Evolutionary conservation across 2,329 filamentous ascomycete species (phyloP), one percentile per base, ranked within the genome.

Genomic region (Aspergillus sp.): DNA sequence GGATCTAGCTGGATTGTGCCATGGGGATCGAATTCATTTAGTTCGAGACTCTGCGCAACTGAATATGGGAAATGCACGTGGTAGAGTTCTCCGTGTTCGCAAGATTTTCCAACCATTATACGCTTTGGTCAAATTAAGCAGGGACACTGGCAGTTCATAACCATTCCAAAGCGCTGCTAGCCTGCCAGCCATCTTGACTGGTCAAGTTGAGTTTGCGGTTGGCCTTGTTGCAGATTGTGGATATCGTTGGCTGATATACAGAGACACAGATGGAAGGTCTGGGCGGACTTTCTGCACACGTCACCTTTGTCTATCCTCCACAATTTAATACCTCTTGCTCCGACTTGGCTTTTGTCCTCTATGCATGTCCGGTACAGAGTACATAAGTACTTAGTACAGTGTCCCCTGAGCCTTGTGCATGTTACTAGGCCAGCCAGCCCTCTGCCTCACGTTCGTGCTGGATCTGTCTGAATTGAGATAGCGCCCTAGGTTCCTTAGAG

Each of bases 331-430:
- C 43, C 22, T 41, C 22, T n/a, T 24, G 18, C 38, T 36, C 26
- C 41, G 18, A 42, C 8, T 4, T 30, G 26, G 26, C 53, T 44
- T 52, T 54, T 51, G 51, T 60, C 45, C 42, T 20, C 26, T n/a
- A 8, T 53, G 42, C 54, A 39, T 18, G n/a, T 17, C 52, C 34
- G 13, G 38, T 36, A 44, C 45, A 57, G 39, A 45, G 54, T 53
- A 60, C 58, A 30, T 30, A 30, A 9, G 26, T 30, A 30, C 26
- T 30, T 30, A 9, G 26, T 11, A 9, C 26, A 30, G 26, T 9
- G 26, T 1, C 26, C 64, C 64, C 58, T 66, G 63, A 59, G 38
- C 63, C 51, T 58, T 55, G 45, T 67, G 62, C 64, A 66, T 66
- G 55, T 42, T 56, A 58, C 44, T 44, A 60, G 56, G 62, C 49